Conservation (phyloP, 179 eudicot species). For the Beta macrorhiza region DNA sequence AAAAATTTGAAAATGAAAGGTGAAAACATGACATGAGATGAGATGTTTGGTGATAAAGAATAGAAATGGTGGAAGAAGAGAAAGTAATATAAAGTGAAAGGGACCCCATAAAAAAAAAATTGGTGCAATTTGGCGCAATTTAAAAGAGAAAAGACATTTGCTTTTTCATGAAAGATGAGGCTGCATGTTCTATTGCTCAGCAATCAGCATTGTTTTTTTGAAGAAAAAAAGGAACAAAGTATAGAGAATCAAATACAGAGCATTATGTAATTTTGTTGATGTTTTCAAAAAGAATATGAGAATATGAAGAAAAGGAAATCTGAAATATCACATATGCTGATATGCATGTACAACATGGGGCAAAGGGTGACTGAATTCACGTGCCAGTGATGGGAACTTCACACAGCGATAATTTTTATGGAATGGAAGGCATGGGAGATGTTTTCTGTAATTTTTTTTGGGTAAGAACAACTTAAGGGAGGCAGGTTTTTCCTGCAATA, state of each 20-base stretch:
- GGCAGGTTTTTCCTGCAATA: too few species aligned
- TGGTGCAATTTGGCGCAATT: slow-evolving; percentile 30
- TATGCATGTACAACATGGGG: slow-evolving; percentile 28
- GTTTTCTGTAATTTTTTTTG: not conserved
- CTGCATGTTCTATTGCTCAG: slow-evolving; percentile 36
- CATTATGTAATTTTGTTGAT: not conserved
- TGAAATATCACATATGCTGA: not conserved
- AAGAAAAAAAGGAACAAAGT: slow-evolving; percentile 21
- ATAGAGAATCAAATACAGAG: slow-evolving; percentile 10
- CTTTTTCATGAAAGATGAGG: slow-evolving; percentile 49
- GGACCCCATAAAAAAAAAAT: not conserved
- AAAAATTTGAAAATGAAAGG: slow-evolving; percentile 23
- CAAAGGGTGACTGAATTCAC: slow-evolving; percentile 13
- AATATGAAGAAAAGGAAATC: slow-evolving; percentile 14
- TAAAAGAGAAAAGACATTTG: slow-evolving; percentile 27
- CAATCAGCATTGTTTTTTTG: slow-evolving; percentile 21
- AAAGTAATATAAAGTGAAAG: slow-evolving; percentile 33
- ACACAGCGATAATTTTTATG: slow-evolving; percentile 8
- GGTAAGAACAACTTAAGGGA: not conserved
- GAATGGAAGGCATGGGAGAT: slow-evolving; percentile 5
- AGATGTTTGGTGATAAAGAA: slow-evolving; percentile 15
- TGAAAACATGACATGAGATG: slow-evolving; percentile 6
- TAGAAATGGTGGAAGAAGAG: slow-evolving; percentile 16
- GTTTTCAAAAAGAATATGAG: slow-evolving; percentile 22
- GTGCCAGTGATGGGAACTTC: slow-evolving; percentile 24